These are phyloP conservation scores for Aspergillus ellipticus DNA, from an alignment of 495 filamentous ascomycete genomes.

Conservation along the genomic window DNA sequence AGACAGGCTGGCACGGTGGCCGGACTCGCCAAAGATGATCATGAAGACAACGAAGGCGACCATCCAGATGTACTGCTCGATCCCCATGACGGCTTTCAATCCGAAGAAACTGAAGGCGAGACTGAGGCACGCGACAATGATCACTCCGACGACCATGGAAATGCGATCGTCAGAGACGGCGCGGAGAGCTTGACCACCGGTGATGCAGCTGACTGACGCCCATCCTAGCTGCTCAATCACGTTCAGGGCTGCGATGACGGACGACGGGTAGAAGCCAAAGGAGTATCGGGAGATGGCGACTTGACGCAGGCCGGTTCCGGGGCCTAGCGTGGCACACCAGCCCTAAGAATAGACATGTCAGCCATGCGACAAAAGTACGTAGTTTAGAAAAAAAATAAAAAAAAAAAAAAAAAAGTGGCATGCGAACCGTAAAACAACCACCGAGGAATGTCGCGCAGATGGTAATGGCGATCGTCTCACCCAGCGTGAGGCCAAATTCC, in stretches of 20 bases:
- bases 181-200: slow-evolving; percentile 34
- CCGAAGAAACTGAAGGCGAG: slow-evolving; percentile 59
- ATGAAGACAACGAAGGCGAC: slow-evolving; percentile 55
- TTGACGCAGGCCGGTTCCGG: slow-evolving; percentile 77
- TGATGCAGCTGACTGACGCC: slow-evolving; percentile 37
- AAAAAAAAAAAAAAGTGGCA: no score
- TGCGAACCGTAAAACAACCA: slow-evolving; percentile 43
- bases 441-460: slow-evolving; percentile 37
- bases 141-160: slow-evolving; percentile 37
- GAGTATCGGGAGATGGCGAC: slow-evolving; percentile 60
- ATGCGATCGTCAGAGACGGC: slow-evolving; percentile 34
- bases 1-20: slow-evolving; percentile 41
- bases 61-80: slow-evolving; percentile 60
- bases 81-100: slow-evolving; percentile 52
- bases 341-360: slow-evolving; percentile 14
- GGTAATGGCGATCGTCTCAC: slow-evolving; percentile 31
- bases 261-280: slow-evolving; percentile 31
- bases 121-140: slow-evolving; percentile 48
- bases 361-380: not conserved
- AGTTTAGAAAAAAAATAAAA: slow-evolving; percentile 7
- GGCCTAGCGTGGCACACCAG: slow-evolving; percentile 56
- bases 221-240: slow-evolving; percentile 32
- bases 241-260: slow-evolving; percentile 28
- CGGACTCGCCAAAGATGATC: slow-evolving; percentile 53
- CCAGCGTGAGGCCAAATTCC: slow-evolving; percentile 34